Base-by-base conservation (phyloP, 805 yeast genomes). In the Yarrowia porcina region DNA sequence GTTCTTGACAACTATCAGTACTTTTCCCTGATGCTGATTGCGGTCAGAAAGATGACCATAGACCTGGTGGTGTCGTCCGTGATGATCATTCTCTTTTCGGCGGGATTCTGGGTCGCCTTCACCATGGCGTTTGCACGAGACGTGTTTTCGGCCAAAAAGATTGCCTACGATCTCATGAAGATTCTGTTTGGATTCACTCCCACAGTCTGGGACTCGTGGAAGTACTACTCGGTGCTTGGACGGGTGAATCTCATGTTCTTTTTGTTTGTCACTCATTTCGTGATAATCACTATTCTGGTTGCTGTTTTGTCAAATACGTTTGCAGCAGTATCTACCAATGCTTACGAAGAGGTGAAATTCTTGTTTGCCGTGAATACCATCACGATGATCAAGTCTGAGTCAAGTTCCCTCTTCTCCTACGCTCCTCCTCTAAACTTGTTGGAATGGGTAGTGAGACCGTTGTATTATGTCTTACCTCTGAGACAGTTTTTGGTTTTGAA, bases 171-270 rank as follows among this genome's bases (percentile, higher is more conserved):
- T 64, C 75, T 82, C 75, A 70, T 82, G 47, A 80, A 81, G 69
- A 74, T 83, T 3, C 76, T 83, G 65, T 82, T 82, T 68, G 86
- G 86, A 0, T 83, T 80, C 69, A 83, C 86, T 1, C 86, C 86
- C 0, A 81, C 85, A 0, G 85, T 83, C 3, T 83, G 86, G 86
- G 75, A 76, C 49, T 80, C 79, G 61, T 82, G 86, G 86, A 71
- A 74, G 36, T 73, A 75, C 60, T 83, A 80, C 67, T 77, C 82
- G 41, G 66, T 72, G 1, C 69, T 82, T 41, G 86, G 86, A 0
- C 74, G 80, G 36, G 66, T 72, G n/a, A 74, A 82, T 21, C 78
- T 80, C 64, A 74, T 83, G 68, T 75, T 80, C n/a, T 83, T 80
- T 67, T 74, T 83, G 27, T 82, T 82, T 65, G 74, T 82, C 65